Evolutionary conservation across 768 basidiomycete genomes (phyloP).

Genomic region (Gloeostereum incarnatum): DNA sequence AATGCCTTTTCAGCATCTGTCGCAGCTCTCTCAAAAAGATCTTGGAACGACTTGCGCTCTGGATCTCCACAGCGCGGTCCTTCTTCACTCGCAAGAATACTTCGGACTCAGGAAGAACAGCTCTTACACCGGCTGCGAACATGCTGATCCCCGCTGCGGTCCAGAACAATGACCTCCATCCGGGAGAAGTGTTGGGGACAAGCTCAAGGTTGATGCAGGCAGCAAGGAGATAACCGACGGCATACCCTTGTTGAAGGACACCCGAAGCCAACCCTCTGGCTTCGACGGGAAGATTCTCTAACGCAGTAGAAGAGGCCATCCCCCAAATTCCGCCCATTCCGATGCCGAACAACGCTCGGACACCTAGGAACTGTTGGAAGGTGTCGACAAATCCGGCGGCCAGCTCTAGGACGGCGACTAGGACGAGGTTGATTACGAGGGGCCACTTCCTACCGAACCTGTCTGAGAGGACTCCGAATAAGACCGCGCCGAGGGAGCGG

Average conservation of each 20-base stretch:
- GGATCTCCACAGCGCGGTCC: conserved; percentile 20
- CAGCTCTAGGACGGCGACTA: conserved; percentile 38
- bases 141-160: conserved; percentile 41
- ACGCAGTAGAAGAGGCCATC: conserved; percentile 41
- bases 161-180: conserved; percentile 52
- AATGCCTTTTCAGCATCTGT: conserved; percentile 50
- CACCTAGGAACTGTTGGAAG: conserved; percentile 40
- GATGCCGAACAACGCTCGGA: conserved; percentile 51
- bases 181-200: conserved; percentile 12
- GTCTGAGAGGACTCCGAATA: conserved; percentile 44
- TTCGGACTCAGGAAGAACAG: conserved; percentile 46
- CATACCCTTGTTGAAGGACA: conserved; percentile 63
- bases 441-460: conserved; percentile 43
- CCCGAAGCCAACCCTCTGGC: conserved; percentile 58
- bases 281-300: conserved; percentile 57
- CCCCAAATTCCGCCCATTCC: conserved; percentile 62
- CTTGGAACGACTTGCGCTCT: conserved; percentile 6
- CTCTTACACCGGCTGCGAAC: conserved; percentile 43
- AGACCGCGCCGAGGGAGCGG: conserved; percentile 38
- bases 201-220: conserved; percentile 11
- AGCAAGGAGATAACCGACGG: conserved; percentile 27
- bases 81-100: conserved; percentile 41
- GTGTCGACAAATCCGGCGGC: conserved; percentile 48
- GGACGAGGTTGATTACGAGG: conserved; percentile 40
- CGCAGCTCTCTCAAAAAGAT: conserved; percentile 46